Evolutionary conservation across 768 basidiomycete species (phyloP), one percentile per base, ranked within the genome.

Genomic region (Pulveroboletus sp.): DNA sequence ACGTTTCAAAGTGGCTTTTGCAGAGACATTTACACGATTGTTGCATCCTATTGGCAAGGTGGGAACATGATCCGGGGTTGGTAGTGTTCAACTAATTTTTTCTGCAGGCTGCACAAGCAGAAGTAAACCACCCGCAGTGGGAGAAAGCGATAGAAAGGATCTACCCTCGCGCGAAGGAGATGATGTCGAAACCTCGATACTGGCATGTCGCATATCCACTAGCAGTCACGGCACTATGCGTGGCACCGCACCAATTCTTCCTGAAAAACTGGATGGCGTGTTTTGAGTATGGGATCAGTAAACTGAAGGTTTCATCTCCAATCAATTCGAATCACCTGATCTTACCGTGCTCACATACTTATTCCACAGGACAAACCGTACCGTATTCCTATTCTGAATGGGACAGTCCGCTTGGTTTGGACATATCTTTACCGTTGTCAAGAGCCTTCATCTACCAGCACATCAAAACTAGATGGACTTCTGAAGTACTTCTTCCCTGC

Each of bases 51-150:
- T 95, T 41, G 86, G 85, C 53, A 93, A 95, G 78, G 91, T 87
- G 50, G 38, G 51, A 30, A 30, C 9, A 17, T 18, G 33, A 37
- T 30, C 14, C 3, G 4, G 27, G 30, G 24, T 17, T 3, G 27
- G 17, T 15, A 24, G 24, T 32, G 26, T 6, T 14, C 31, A 21
- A 52, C 26, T 31, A 18, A 41, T 37, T 11, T 30, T 17, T 48
- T 60, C 4, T 41, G 50, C 43, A 93, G 89, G 94, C 87, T 35
- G 94, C 91, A 0, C 92, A 93, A 70, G 93, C 91, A 6, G 93
- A 97, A 70, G 93, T 94, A 43, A 96, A 96, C 59, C 87, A 94
- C 66, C 93, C 93, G 0, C 78, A 88, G 57, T 97, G 93, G 93
- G 90, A 86, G 6, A 92, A 90, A 64, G 93, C 93, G 0, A 87